A percentile compares a stretch with the other conserved stretches of the same genome.
phyloP scores from a whole-genome alignment of 176 grass and related monocot genomes.

The Tuctoria greenei region DNA sequence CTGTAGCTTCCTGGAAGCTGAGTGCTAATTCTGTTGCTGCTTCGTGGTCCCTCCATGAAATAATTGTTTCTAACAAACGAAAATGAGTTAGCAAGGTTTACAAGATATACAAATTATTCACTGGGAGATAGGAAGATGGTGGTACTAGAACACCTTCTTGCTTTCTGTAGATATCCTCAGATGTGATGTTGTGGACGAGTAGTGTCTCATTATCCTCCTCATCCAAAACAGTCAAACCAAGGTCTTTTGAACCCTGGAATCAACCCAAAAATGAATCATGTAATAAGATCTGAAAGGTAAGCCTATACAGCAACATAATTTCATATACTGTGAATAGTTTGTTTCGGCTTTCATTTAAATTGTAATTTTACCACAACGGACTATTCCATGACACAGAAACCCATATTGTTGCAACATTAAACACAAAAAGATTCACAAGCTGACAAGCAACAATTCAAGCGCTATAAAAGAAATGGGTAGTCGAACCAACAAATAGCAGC shows the following conservation, averaged over 20 bases:
- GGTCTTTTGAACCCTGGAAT: conserved; percentile 80
- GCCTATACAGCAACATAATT: conserved; percentile 2
- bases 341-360: conserved; percentile 14
- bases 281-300: conserved; percentile 25
- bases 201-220: conserved; percentile 84
- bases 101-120: conserved; percentile 15
- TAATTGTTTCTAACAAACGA: conserved; percentile 76
- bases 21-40: conserved; percentile 80
- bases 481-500: neutral
- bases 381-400: conserved; percentile 4
- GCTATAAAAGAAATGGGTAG: neutral
- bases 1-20: conserved; percentile 94
- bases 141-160: conserved; percentile 72
- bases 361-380: conserved; percentile 1
- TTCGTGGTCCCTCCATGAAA: conserved; percentile 93
- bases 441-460: no score
- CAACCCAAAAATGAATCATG: neutral
- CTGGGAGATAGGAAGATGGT: neutral
- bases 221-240: conserved; percentile 79
- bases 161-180: conserved; percentile 91
- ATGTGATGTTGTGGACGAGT: conserved; percentile 69
- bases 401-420: neutral
- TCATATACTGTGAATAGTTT: conserved; percentile 22
- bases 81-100: conserved; percentile 20
- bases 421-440: neutral